Percentiles rank a stretch among this genome's conserved stretches.
Evolutionary conservation across 1,139 yeast genomes (phyloP).

Genomic region (Zygosaccharomyces sapae): DNA sequence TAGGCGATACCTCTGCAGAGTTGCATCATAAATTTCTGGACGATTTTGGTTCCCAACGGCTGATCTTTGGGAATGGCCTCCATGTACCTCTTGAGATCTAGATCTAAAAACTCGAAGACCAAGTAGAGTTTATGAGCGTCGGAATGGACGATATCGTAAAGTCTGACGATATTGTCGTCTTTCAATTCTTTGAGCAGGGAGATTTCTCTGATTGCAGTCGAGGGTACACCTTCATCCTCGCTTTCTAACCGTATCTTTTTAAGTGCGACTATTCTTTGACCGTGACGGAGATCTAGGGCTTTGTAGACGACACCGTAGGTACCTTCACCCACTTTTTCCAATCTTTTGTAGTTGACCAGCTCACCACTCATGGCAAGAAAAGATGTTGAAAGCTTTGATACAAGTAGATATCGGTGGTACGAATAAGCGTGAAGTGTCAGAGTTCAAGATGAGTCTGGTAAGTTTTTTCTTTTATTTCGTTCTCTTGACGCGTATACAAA

Average conservation of each 20-base stretch:
- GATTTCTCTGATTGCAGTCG: conserved; percentile 95
- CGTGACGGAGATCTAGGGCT: conserved; percentile 84
- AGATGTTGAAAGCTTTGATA: background rate
- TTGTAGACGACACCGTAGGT: conserved; percentile 98
- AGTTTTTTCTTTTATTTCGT: conserved; percentile 5
- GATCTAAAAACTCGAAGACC: conserved; percentile 88
- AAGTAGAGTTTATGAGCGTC: conserved; percentile 90
- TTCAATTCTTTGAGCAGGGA: conserved; percentile 88
- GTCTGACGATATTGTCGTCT: conserved; percentile 85
- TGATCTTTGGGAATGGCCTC: conserved; percentile 89
- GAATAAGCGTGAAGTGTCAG: background rate
- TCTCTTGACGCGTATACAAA: conserved; percentile 4
- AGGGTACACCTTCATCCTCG: conserved; percentile 98
- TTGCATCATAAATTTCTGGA: conserved; percentile 90
- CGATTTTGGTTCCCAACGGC: conserved; percentile 85
- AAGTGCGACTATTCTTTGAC: conserved; percentile 87
- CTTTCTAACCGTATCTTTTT: conserved; percentile 93
- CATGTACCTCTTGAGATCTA: conserved; percentile 95
- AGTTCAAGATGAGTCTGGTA: conserved; percentile 2
- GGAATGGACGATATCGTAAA: conserved; percentile 94
- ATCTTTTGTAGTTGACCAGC: conserved; percentile 82
- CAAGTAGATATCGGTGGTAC: background rate
- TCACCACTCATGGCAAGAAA: conserved; percentile 58
- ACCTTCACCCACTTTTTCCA: conserved; percentile 97
- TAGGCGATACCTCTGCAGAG: conserved; percentile 87